Conservation (phyloP, 805 yeast genomes). For the Starmera caribaea region DNA sequence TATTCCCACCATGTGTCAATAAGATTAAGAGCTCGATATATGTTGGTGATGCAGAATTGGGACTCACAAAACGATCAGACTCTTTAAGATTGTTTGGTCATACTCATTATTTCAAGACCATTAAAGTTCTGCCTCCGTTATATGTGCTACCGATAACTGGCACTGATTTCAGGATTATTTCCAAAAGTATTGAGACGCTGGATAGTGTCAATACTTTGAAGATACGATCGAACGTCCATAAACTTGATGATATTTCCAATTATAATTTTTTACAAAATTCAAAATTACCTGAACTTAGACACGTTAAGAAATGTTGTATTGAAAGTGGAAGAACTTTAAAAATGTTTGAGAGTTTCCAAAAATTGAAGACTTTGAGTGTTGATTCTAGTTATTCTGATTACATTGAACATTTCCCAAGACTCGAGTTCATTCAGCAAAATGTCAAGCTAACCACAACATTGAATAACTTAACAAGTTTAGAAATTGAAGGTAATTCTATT, state of each 20-base stretch:
- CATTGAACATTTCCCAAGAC: slow-evolving; percentile 1
- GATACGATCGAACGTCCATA: too few species aligned
- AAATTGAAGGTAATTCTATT: slow-evolving; percentile 14
- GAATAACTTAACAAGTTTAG: slow-evolving; percentile 3
- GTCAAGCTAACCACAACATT: slow-evolving; percentile 1
- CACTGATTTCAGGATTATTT: slow-evolving; percentile 11
- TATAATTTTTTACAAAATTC: slow-evolving; percentile 11
- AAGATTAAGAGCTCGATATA: background rate
- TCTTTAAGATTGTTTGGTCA: background rate
- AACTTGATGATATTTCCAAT: slow-evolving; percentile 1
- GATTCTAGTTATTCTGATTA: slow-evolving; percentile 14
- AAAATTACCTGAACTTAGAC: slow-evolving; percentile 9
- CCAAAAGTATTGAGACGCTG: slow-evolving; percentile 5
- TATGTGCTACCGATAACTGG: slow-evolving; percentile 8
- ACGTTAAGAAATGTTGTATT: slow-evolving; percentile 11
- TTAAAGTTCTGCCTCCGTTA: slow-evolving; percentile 8
- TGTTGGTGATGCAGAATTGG: background rate
- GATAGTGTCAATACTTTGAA: slow-evolving; percentile 9
- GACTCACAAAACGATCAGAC: background rate
- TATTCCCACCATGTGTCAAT: background rate
- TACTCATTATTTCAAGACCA: background rate
- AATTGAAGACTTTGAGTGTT: slow-evolving; percentile 7
- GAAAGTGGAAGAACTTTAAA: slow-evolving; percentile 12
- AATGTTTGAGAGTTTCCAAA: slow-evolving; percentile 10
- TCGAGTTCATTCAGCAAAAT: background rate